Evolutionary conservation across 1,284 basidiomycete genomes (phyloP), one percentile per base, ranked within the genome.

Genomic region (Schizophyllum commune): DNA sequence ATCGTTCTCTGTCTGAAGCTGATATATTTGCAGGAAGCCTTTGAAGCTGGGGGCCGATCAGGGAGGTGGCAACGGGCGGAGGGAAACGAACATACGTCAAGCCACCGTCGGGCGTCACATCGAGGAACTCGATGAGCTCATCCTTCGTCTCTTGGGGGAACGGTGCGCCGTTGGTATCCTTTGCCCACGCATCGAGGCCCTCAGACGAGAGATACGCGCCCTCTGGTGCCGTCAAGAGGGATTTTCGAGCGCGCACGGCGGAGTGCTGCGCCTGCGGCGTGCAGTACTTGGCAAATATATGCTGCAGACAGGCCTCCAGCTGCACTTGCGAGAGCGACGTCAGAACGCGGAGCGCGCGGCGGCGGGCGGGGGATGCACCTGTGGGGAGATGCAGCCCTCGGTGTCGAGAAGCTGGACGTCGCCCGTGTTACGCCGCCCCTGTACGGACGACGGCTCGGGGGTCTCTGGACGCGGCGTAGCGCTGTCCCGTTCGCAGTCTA

Each of bases 11-110:
- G 89, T 91, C 71, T 92, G 89, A 32, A 91, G 72, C 67, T 89
- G 87, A 68, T 91, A 91, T 57, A 91, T 83, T 69, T 91, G 88
- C 68, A 91, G 68, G 69, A 92, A 91, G 2, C 89, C 89, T 69
- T 86, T 84, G 69, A 89, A 84, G 21, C 88, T 90, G 62, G 20
- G 52, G 19, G 8, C 33, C 21, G 39, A 51, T 22, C 5, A 58
- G n/a, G 27, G 22, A 54, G 60, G 27, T 17, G 39, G 39, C 9
- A 19, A 52, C 39, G 60, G n/a, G 9, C 13, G 8, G 22, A 52
- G 52, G 15, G 15, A 57, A 54, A 20, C 56, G 20, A 52, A 78
- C 88, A 62, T 70, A 91, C 89, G 89, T 91, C 62, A 92, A 75
- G 63, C 80, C 75, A n/a, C 88, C 87, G 56, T 85, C 80, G 52